These are phyloP conservation scores for Cladobotryum mycophilum DNA, from an alignment of 2,329 filamentous ascomycete genomes.

Conservation along the genomic window DNA sequence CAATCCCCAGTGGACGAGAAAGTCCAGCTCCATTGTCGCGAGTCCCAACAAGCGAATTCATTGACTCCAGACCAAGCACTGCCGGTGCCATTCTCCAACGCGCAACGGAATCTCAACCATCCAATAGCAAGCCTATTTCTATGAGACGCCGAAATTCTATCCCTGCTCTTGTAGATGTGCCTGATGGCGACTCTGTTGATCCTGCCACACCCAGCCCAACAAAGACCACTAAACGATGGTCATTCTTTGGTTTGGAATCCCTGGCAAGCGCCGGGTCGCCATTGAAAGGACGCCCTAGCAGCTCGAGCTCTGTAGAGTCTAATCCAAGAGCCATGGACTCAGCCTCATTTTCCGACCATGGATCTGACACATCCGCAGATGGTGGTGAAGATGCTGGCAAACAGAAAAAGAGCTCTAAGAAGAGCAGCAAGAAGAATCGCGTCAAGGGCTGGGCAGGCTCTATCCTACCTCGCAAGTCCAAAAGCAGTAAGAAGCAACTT, in stretches of 20 bases:
- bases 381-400: conserved; percentile 16
- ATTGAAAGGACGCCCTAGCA: conserved; percentile 40
- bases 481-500: conserved; percentile 38
- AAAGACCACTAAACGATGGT: conserved; percentile 52
- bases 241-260: conserved; percentile 56
- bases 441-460: conserved; percentile 68
- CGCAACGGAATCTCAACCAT: conserved; percentile 17
- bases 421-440: conserved; percentile 51
- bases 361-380: conserved; percentile 23
- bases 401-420: conserved; percentile 27
- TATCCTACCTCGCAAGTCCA: conserved; percentile 58
- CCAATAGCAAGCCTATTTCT: conserved; percentile 21
- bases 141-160: conserved; percentile 54
- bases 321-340: conserved; percentile 22
- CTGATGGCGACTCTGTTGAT: conserved; percentile 28
- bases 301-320: conserved; percentile 40
- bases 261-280: conserved; percentile 41
- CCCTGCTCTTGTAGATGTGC: conserved; percentile 43
- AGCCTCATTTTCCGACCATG: conserved; percentile 32
- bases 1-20: conserved; percentile 39
- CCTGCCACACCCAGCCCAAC: conserved; percentile 41
- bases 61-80: conserved; percentile 57
- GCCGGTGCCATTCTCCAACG: conserved; percentile 64
- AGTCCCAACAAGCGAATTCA: conserved; percentile 35
- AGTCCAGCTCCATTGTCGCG: conserved; percentile 31